Base-by-base conservation (phyloP, 768 basidiomycete genomes). In the Kwoniella dendrophila region DNA sequence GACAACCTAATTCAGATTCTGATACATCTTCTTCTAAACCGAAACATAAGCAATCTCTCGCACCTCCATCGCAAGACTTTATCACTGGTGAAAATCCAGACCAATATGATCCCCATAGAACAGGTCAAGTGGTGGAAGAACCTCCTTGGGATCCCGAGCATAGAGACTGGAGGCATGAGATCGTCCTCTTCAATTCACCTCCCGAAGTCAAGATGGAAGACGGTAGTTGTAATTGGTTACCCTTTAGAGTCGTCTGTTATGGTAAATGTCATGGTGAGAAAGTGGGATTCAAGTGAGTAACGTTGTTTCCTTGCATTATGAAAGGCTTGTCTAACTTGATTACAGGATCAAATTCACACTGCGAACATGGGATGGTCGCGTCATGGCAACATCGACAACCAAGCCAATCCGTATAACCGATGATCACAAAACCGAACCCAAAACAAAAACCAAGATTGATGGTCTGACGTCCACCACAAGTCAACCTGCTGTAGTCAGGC, bases 191-290 rank as follows among this genome's bases (percentile, higher is more conserved):
- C 81, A 98, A 98, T 73, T 95, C 93, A 67, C 84, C 90, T 0
- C 90, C 94, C 67, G 83, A 90, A 43, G 85, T 97, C 48, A 91
- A 93, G 74, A 92, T 98, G 76, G 88, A 86, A 5, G 83, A 86
- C 12, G 96, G 96, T 22, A 89, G 90, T 20, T 88, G 87, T 26
- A 84, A 90, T 20, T 72, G 69, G 69, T 83, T 99, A n/a, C 95
- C 95, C 7, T 86, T 96, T 36, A 86, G 96, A 47, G 91, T 99
- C 63, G 95, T 95, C 6, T 99, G 96, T 80, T 99, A 99, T 78
- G 98, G 96, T 70, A 87, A 95, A 53, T 96, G 98, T 82, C 95
- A 99, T 81, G 88, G 92, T 63, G 96, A 99, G 81, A 97, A 96
- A 80, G 82, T 88, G 36, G 96, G 96, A 2, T 98, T 97, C 89